phyloP scores from a whole-genome alignment of 108 stramenopile genomes.

The Nitzschia sp. region DNA sequence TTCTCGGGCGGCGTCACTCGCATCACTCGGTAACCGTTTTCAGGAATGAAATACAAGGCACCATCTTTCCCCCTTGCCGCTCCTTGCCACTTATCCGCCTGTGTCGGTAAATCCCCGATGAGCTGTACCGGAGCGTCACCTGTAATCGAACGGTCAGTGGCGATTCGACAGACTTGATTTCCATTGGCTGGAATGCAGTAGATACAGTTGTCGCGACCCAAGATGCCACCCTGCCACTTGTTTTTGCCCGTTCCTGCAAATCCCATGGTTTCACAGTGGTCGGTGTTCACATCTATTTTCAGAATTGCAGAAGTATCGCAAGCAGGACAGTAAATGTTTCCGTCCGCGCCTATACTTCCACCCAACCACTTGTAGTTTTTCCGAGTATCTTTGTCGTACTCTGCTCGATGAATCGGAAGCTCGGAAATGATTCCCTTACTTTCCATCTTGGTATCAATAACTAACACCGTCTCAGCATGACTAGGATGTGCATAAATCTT shows the following conservation, averaged over 20 bases:
- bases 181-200: slow-evolving; percentile 80
- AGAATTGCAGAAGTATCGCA: slow-evolving; percentile 70
- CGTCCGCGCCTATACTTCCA: slow-evolving; percentile 71
- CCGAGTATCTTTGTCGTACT: slow-evolving; percentile 51
- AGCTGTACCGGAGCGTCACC: slow-evolving; percentile 50
- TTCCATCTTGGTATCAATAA: slow-evolving; percentile 62
- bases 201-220: slow-evolving; percentile 70
- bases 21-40: slow-evolving; percentile 73
- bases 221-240: slow-evolving; percentile 85
- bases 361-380: slow-evolving; percentile 86
- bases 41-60: slow-evolving; percentile 79
- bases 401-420: slow-evolving; percentile 56
- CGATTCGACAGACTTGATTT: slow-evolving; percentile 61
- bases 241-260: slow-evolving; percentile 65
- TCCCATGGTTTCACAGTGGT: slow-evolving; percentile 52
- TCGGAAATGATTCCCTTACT: slow-evolving; percentile 37
- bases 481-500: slow-evolving; percentile 78
- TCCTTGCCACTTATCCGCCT: slow-evolving; percentile 86
- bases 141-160: slow-evolving; percentile 38
- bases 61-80: slow-evolving; percentile 73
- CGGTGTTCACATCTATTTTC: slow-evolving; percentile 43
- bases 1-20: slow-evolving; percentile 57
- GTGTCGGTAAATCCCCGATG: slow-evolving; percentile 59
- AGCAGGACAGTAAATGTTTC: slow-evolving; percentile 83
- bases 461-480: slow-evolving; percentile 64